Conservation (phyloP, 2,329 filamentous ascomycete species). For the Calonectria pseudoturangicola region DNA sequence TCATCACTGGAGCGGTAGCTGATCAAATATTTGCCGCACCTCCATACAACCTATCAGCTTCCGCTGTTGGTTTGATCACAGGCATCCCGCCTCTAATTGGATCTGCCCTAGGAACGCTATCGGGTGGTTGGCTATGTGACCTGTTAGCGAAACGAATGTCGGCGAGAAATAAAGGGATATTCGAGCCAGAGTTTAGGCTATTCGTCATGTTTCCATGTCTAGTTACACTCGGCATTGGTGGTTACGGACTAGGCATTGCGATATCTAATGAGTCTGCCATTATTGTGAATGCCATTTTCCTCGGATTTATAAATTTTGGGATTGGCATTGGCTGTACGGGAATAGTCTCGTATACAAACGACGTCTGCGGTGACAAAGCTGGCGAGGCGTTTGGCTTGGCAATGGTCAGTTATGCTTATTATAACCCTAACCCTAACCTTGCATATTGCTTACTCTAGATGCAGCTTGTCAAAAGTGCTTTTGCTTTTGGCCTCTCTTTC, state of each 20-base stretch:
- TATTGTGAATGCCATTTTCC: slow-evolving; percentile 14
- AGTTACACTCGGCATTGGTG: slow-evolving; percentile 19
- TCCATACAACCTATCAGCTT: slow-evolving; percentile 19
- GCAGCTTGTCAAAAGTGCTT: slow-evolving; percentile 23
- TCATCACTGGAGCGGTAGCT: slow-evolving; percentile 28
- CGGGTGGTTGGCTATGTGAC: slow-evolving; percentile 16
- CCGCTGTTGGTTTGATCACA: slow-evolving; percentile 11
- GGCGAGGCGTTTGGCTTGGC: slow-evolving; percentile 28
- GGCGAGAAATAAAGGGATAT: slow-evolving; percentile 3
- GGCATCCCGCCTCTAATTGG: slow-evolving; percentile 27
- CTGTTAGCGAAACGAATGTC: slow-evolving; percentile 5
- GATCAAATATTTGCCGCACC: slow-evolving; percentile 29
- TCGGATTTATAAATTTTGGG: slow-evolving; percentile 25
- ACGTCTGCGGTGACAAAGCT: slow-evolving; percentile 19
- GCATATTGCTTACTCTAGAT: neutral
- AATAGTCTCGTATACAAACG: slow-evolving; percentile 27
- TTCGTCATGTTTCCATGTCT: slow-evolving; percentile 17
- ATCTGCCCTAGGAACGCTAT: slow-evolving; percentile 14
- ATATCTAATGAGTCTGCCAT: neutral
- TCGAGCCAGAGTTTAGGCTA: slow-evolving; percentile 25
- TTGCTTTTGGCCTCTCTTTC: slow-evolving; percentile 29
- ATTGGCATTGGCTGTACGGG: slow-evolving; percentile 28
- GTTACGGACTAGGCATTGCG: slow-evolving; percentile 19
- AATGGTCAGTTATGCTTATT: slow-evolving; percentile 4
- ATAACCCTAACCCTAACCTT: neutral